Evolutionary conservation across 257 asterid species (phyloP).

Genomic region (Forsythia viridissima): DNA sequence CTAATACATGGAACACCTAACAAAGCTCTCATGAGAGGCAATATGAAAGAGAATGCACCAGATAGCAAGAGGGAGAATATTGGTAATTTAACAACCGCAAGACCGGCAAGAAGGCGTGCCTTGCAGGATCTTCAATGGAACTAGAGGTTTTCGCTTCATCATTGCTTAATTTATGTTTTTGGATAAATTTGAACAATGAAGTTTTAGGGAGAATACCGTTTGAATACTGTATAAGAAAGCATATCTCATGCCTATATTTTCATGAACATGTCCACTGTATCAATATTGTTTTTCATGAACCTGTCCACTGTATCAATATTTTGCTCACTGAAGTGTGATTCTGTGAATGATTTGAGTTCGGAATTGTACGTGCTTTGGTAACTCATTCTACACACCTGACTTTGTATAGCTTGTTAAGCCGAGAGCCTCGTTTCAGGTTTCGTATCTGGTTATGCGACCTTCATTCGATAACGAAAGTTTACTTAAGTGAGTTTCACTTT

Average conservation of each 20-base stretch:
- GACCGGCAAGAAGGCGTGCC: constrained; percentile 62
- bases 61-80: constrained; percentile 32
- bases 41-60: constrained; percentile 65
- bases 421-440: no score
- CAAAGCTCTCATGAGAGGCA: constrained; percentile 37
- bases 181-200: neutral
- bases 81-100: constrained; percentile 43
- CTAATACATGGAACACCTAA: constrained; percentile 71
- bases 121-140: constrained; percentile 44
- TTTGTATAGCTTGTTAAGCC: no score
- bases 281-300: neutral
- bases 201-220: neutral
- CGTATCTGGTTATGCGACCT: no score
- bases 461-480: no score
- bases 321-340: neutral
- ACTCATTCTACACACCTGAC: neutral
- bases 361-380: neutral
- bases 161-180: neutral
- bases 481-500: no score
- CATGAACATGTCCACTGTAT: neutral
- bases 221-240: constrained; percentile 27
- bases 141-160: constrained; percentile 16
- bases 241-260: constrained; percentile 46
- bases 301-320: neutral
- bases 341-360: neutral